phyloP scores from a whole-genome alignment of 2,329 filamentous ascomycete species.

The Biscogniauxia marginata region DNA sequence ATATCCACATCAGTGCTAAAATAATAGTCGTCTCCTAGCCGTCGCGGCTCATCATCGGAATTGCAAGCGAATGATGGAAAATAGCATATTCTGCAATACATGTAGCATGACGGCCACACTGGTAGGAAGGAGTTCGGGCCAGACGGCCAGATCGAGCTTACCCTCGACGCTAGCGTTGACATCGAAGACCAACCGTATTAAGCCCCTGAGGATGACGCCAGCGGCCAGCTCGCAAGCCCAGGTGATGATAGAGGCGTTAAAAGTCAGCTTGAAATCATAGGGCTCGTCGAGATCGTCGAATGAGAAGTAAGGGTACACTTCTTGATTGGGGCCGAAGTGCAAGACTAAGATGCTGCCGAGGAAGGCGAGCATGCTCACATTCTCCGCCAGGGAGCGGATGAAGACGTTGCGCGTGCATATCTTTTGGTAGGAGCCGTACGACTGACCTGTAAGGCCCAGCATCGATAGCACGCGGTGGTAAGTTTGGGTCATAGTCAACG shows the following conservation, averaged over 20 bases:
- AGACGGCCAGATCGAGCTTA: slow-evolving; percentile 61
- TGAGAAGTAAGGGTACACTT: slow-evolving; percentile 68
- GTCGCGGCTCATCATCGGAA: slow-evolving; percentile 41
- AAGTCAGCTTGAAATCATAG: slow-evolving; percentile 64
- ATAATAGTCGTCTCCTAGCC: not conserved
- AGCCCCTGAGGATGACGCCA: slow-evolving; percentile 56
- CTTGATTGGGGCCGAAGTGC: slow-evolving; percentile 65
- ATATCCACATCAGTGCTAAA: not conserved
- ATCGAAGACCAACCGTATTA: slow-evolving; percentile 58
- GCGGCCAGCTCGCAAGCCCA: slow-evolving; percentile 67
- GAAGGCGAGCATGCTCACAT: slow-evolving; percentile 67
- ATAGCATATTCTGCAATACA: slow-evolving; percentile 70
- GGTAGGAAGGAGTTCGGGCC: slow-evolving; percentile 66
- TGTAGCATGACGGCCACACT: slow-evolving; percentile 65
- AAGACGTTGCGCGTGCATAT: slow-evolving; percentile 65
- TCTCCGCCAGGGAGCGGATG: slow-evolving; percentile 65
- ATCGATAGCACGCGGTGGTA: slow-evolving; percentile 56
- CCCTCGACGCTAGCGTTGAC: slow-evolving; percentile 65
- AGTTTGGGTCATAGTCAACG: slow-evolving; percentile 59
- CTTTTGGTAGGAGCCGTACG: slow-evolving; percentile 64
- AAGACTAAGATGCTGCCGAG: slow-evolving; percentile 64
- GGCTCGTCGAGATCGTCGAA: slow-evolving; percentile 52
- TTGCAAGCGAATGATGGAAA: slow-evolving; percentile 64
- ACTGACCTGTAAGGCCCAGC: slow-evolving; percentile 56
- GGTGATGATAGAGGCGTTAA: slow-evolving; percentile 61